phyloP scores from a whole-genome alignment of 352 stramenopile species.

The Pythium dissimile region DNA sequence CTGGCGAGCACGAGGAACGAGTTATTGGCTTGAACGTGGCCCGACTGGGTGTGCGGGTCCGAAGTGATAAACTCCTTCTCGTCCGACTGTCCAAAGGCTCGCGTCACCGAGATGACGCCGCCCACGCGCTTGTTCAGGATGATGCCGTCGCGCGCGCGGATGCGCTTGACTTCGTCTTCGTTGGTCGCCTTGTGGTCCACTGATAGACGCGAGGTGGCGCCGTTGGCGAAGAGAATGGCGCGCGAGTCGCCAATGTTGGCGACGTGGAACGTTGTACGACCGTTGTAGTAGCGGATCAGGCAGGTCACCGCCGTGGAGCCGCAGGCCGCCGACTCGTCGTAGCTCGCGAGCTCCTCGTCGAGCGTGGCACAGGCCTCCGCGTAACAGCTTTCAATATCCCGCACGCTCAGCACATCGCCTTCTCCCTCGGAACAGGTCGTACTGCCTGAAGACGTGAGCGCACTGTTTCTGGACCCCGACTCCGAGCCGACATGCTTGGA shows the following conservation, averaged over 20 bases:
- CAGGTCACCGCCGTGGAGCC: slow-evolving; percentile 78
- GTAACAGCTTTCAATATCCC: slow-evolving; percentile 65
- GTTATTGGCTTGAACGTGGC: slow-evolving; percentile 43
- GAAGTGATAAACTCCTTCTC: slow-evolving; percentile 81
- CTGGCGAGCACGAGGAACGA: slow-evolving; percentile 78
- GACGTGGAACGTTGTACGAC: slow-evolving; percentile 63
- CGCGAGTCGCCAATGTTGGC: slow-evolving; percentile 80
- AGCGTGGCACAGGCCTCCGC: slow-evolving; percentile 52
- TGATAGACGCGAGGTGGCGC: slow-evolving; percentile 48
- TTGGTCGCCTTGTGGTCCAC: slow-evolving; percentile 82
- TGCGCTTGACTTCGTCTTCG: slow-evolving; percentile 68
- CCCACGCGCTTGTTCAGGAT: slow-evolving; percentile 82
- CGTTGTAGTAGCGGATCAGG: slow-evolving; percentile 54
- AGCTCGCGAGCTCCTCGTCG: slow-evolving; percentile 60
- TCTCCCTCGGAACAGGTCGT: slow-evolving; percentile 31
- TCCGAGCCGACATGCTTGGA: slow-evolving; percentile 32
- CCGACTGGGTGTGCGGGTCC: slow-evolving; percentile 52
- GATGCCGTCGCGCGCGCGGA: slow-evolving; percentile 70
- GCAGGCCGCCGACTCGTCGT: slow-evolving; percentile 62
- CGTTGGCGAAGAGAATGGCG: slow-evolving; percentile 55
- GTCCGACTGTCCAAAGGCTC: slow-evolving; percentile 72
- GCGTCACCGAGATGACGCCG: slow-evolving; percentile 66
- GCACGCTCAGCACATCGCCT: slow-evolving; percentile 42
- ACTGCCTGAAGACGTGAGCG: slow-evolving; percentile 47
- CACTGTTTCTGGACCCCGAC: slow-evolving; percentile 37